Evolutionary conservation across 2,329 filamentous ascomycete species (phyloP), one percentile per base, ranked within the genome.

Genomic region (Trichoderma endophyticum): DNA sequence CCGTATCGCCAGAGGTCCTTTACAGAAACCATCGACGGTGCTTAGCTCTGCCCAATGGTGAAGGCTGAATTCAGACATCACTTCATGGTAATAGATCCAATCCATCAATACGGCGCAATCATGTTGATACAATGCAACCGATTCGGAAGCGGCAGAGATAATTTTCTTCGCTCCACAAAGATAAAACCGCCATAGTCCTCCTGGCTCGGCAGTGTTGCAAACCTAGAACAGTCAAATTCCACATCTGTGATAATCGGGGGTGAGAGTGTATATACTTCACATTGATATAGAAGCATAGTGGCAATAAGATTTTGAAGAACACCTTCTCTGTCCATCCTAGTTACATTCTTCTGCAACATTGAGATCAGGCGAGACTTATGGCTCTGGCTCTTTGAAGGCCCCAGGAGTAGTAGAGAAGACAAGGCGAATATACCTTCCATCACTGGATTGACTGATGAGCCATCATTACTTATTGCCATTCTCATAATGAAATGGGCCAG

Each of bases 31-130:
- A 4, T 26, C 9, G 12, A 71, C 57, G 3, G 66, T 18, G n/a
- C 57, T 32, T 34, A 32, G 28, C 11, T 63, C 71, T 24, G 56
- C 60, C 71, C 71, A 72, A 34, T 72, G 71, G 6, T 67, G 56
- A 18, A 72, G 51, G 43, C 67, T 71, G 36, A 72, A 70, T 54
- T 72, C 67, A 6, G 67, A 36, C n/a, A 67, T 48, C 1, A 72
- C 71, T 65, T 72, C 71, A 18, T 72, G 71, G 51, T 72, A 72
- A 61, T 72, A 72, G 21, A 72, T 59, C 71, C 71, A 72, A 26
- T 72, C 71, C 57, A 72, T 72, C 15, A 72, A 18, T 26, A 71
- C 26, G 14, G 28, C 26, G 3, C 34, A 57, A 21, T 72, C 71
- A 30, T 56, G 54, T 21, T 48, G 67, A 26, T 65, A 64, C 6